Evolutionary conservation across 1,139 yeast genomes (phyloP), one percentile per base, ranked within the genome.

Genomic region (Scheffersomyces quercinus): DNA sequence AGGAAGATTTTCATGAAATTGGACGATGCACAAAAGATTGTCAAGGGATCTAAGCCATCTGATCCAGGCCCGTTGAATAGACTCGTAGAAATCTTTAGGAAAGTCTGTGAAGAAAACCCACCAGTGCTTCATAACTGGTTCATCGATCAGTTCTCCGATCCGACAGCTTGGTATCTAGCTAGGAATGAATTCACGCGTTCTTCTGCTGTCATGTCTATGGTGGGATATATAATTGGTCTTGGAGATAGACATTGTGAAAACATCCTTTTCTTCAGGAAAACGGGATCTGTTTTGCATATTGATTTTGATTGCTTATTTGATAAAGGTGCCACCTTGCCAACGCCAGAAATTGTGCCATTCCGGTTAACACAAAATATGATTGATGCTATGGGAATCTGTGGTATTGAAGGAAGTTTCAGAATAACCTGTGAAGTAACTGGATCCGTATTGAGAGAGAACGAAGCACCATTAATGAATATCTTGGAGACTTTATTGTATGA

Each of bases 171-270:
- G 99, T 85, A 89, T 49, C 76, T 77, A 40, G 88, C 95, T 1
- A 71, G 98, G 45, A 83, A 83, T 39, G 71, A 76, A 26, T 95
- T 81, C 59, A 82, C 88, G 0, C 73, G 96, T 42, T 83, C 97
- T 0, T 71, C 88, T 26, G 97, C 98, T 0, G 99, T 91, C 0
- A 95, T 95, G 99, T 91, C 98, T 0, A 90, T 95, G 73, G 96
- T 93, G 6, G 99, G 99, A 0, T 89, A 88, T 60, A 82, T 93
- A 44, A 73, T 86, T 37, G 95, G 96, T 5, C 75, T 95, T 40
- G 99, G 99, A 15, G 99, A 95, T 64, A 75, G 99, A 28, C 99
- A 95, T 60, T 88, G 96, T 56, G 99, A 95, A 59, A 95, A 95
- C 58, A 81, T 95, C 24, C 66, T 95, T 43, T 70, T 93, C 39